Base-by-base conservation (phyloP, 2,329 filamentous ascomycete genomes). In the Fusarium pseudonygamai region DNA sequence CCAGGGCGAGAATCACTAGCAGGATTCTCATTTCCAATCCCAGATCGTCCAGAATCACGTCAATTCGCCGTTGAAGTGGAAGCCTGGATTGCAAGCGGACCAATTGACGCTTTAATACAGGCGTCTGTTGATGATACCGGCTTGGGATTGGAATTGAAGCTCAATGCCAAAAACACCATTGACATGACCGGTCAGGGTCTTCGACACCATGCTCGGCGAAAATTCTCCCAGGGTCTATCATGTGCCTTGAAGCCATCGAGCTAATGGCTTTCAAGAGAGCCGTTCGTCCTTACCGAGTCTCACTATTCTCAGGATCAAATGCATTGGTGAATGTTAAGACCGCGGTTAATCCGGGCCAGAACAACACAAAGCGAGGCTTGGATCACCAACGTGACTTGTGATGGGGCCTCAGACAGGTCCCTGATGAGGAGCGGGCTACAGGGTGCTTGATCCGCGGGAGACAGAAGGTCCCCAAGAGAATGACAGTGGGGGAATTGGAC, bases 391-490 rank as follows among this genome's bases (percentile, higher is more conserved):
- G 69, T 75, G 73, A 75, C 73, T 74, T 68, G 73, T 64, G 68
- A 77, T 77, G 73, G 75, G 64, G 67, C 71, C 67, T 74, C 71
- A 71, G 72, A 64, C 64, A 61, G 59, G 73, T 73, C 62, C 65
- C 65, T 75, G 72, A 64, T 72, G 70, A 74, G 66, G 64, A 69
- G 60, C 72, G 71, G 75, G 75, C 61, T 74, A 69, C 75, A 72
- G 72, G 70, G 74, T 66, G 75, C 67, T 52, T 72, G 69, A 78
- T 77, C 74, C 74, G 74, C 68, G 60, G 61, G 62, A 50, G 64
- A 67, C 67, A 64, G 59, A 69, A 66, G 67, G 61, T 60, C 62
- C 60, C 60, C 70, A 64, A 63, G 53, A 70, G 67, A 65, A 60
- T 57, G 64, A 72, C 61, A 60, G 56, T 65, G 71, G 70, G 69